A percentile compares a stretch with the other conserved stretches of the same genome.
These are phyloP conservation scores for Pleurotus tuoliensis DNA, from an alignment of 768 basidiomycete genomes.

Conservation along the genomic window DNA sequence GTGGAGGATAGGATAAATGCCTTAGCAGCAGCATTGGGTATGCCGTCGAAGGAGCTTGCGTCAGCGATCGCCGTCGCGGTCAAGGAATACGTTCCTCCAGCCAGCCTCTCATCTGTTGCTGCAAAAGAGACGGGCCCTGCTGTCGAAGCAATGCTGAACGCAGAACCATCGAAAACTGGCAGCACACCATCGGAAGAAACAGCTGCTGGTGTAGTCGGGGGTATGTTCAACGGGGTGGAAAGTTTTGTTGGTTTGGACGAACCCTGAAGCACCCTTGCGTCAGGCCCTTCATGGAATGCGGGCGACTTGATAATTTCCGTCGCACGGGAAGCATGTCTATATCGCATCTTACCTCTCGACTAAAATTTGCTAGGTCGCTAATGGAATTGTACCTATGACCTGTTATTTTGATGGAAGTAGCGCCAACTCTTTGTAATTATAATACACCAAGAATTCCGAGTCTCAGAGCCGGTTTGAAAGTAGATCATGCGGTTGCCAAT, in stretches of 20 bases:
- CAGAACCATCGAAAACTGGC: constrained; percentile 11
- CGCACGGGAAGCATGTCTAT: too few relatives aligned
- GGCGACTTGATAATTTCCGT: too few relatives aligned
- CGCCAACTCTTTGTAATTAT: too few relatives aligned
- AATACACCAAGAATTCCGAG: too few relatives aligned
- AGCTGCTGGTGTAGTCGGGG: constrained; percentile 23
- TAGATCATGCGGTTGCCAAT: too few relatives aligned
- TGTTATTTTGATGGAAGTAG: too few relatives aligned
- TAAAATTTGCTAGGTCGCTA: too few relatives aligned
- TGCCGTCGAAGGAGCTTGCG: constrained; percentile 57
- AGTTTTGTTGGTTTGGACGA: constrained; percentile 47
- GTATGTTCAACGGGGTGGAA: constrained; percentile 30
- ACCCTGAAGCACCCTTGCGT: constrained; percentile 17
- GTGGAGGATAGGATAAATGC: constrained; percentile 57
- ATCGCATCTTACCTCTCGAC: too few relatives aligned
- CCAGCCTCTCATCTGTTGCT: constrained; percentile 53
- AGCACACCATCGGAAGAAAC: constrained; percentile 3
- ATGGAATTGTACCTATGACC: too few relatives aligned
- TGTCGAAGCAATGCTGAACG: constrained; percentile 35
- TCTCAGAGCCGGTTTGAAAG: too few relatives aligned
- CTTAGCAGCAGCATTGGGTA: constrained; percentile 59
- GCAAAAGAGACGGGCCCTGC: constrained; percentile 42
- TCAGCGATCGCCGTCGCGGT: constrained; percentile 61
- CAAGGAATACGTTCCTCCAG: constrained; percentile 54
- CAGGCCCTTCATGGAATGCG: too few relatives aligned